Evolutionary conservation across 1,139 yeast species (phyloP), one percentile per base, ranked within the genome.

Genomic region (Chernovozyma sophiae-reginae): DNA sequence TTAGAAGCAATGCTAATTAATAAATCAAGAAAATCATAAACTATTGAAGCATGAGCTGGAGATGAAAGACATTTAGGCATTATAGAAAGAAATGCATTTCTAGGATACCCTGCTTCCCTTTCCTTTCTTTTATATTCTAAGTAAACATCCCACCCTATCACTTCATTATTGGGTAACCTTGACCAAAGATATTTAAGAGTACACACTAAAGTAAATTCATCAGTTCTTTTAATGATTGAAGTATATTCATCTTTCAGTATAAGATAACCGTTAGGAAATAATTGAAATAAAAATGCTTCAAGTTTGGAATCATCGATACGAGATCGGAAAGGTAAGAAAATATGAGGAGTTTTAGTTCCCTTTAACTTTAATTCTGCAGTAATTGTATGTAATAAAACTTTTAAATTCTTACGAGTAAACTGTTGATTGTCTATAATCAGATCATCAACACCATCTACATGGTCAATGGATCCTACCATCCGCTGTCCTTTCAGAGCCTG

Each of bases 41-140:
- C 92, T 8, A 89, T 86, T 2, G 92, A 83, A 0, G 95, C 95
- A 63, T 87, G 96, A 8, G 90, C 82, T 3, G 92, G 86, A 0
- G 95, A 82, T 7, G 84, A 76, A 23, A 86, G 65, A 57, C 95
- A 85, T 43, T 79, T 79, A 4, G 96, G 96, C 86, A 87, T 83
- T 37, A 83, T 76, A 35, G 81, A 81, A 37, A 86, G 62, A 53
- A 87, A 87, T 0, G 95, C 86, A 50, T 75, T 71, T 48, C 74
- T 70, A n/a, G 92, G 86, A 51, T 71, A 76, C 26, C 79, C 72
- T 16, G 77, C 77, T 38, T 78, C 81, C 36, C 70, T 71, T 55
- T 87, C 96, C 40, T 76, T 65, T 24, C 74, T 66, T 48, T 73
- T 79, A 56, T 82, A 89, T 43, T 81, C 79, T 25, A 79, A 66